Conservation (phyloP, 345 rosid genomes). For the Citrus trifoliata region DNA sequence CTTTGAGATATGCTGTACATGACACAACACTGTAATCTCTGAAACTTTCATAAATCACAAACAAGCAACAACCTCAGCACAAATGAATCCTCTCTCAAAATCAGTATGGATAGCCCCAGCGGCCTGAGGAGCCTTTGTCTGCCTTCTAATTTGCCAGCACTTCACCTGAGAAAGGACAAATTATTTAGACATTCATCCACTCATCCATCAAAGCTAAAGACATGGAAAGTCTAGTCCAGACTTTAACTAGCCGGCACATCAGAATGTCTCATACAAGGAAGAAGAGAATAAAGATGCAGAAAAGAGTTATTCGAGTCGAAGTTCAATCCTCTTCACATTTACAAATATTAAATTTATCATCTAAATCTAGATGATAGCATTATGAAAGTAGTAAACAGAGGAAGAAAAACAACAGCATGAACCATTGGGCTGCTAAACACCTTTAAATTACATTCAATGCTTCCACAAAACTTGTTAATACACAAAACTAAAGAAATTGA, state of each 20-base stretch:
- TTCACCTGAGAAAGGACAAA: constrained; percentile 60
- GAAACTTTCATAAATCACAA: constrained; percentile 8
- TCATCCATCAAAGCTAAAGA: background rate
- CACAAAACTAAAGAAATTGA: background rate
- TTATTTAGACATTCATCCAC: background rate
- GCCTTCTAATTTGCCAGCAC: constrained; percentile 98
- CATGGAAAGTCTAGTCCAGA: background rate
- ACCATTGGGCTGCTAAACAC: background rate
- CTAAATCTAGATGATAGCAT: background rate
- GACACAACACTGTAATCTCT: background rate
- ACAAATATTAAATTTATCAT: background rate
- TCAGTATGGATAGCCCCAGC: constrained; percentile 95
- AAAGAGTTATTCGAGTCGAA: background rate
- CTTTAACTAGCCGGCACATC: background rate
- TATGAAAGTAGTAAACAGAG: background rate
- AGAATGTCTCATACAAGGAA: background rate
- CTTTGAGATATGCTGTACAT: background rate
- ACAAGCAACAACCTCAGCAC: constrained; percentile 77
- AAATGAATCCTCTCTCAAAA: constrained; percentile 94
- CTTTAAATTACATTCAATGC: background rate
- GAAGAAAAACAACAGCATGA: background rate
- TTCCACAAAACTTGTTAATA: background rate
- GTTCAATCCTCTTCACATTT: background rate
- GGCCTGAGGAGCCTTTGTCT: constrained; percentile 96
- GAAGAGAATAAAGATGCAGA: background rate